These are phyloP conservation scores for Abrus precatorius DNA, from an alignment of 306 rosid genomes.

Conservation along the genomic window DNA sequence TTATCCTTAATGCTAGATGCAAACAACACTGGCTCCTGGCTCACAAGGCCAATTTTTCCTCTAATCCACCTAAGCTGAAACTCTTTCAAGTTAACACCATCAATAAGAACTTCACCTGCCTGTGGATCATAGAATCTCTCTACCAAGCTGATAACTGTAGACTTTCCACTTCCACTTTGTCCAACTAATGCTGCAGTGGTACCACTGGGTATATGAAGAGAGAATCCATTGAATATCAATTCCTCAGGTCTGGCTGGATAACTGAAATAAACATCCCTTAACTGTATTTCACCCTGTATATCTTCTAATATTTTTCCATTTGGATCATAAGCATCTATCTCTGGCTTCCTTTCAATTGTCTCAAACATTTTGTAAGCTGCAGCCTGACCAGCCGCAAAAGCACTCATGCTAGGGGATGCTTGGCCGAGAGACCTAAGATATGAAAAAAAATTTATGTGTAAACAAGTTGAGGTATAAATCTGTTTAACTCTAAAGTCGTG, in stretches of 20 bases:
- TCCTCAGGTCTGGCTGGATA: conserved; percentile 92
- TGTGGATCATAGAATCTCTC: conserved; percentile 92
- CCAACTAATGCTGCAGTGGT: conserved; percentile 91
- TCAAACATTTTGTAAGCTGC: conserved; percentile 93
- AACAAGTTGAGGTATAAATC: conserved; percentile 4
- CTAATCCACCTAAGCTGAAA: conserved; percentile 89
- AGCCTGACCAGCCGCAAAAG: conserved; percentile 92
- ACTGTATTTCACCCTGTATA: conserved; percentile 76
- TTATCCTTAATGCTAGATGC: conserved; percentile 86
- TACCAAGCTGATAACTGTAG: conserved; percentile 83
- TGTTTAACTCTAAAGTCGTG: not conserved
- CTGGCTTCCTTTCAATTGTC: conserved; percentile 83
- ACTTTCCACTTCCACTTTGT: conserved; percentile 96
- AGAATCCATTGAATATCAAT: conserved; percentile 76
- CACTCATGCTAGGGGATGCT: conserved; percentile 90
- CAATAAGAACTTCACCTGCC: conserved; percentile 81
- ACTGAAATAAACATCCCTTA: conserved; percentile 73
- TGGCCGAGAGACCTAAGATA: conserved; percentile 83
- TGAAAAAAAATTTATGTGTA: not conserved
- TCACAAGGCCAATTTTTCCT: conserved; percentile 93
- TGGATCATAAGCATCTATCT: conserved; percentile 75
- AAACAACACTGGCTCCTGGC: conserved; percentile 92
- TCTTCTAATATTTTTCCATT: conserved; percentile 72
- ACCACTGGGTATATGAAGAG: conserved; percentile 71
- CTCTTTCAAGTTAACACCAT: conserved; percentile 79